Evolutionary conservation across 495 filamentous ascomycete species (phyloP).

Genomic region (Xylaria scruposa): DNA sequence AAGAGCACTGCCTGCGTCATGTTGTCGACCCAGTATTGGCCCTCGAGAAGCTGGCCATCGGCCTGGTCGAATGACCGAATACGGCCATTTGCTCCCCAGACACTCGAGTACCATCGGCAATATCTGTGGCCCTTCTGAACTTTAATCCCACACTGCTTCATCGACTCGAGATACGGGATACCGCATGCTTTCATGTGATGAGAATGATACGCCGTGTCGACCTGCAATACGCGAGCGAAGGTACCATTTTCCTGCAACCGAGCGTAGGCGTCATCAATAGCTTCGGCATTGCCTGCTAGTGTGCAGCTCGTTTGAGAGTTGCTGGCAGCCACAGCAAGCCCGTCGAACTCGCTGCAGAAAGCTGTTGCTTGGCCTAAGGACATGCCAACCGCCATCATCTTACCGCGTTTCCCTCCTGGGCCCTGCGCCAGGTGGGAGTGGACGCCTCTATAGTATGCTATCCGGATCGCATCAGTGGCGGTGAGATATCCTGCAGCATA

Average conservation of each 20-base stretch:
- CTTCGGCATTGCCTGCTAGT: conserved; percentile 47
- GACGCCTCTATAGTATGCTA: conserved; percentile 46
- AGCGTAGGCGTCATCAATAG: conserved; percentile 37
- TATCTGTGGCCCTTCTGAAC: conserved; percentile 30
- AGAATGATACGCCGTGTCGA: conserved; percentile 58
- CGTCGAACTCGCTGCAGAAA: conserved; percentile 41
- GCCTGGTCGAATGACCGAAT: conserved; percentile 26
- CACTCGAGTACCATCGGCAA: conserved; percentile 34
- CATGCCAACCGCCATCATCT: conserved; percentile 59
- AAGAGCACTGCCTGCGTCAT: conserved; percentile 52
- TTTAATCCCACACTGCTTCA: conserved; percentile 23
- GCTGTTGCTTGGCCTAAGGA: conserved; percentile 45
- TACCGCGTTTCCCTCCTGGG: conserved; percentile 36
- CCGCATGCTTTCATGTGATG: conserved; percentile 49
- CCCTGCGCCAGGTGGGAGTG: conserved; percentile 24
- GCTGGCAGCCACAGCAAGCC: conserved; percentile 47
- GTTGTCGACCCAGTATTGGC: conserved; percentile 54
- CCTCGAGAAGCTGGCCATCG: conserved; percentile 28
- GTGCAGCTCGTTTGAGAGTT: conserved; percentile 54
- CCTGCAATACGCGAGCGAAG: conserved; percentile 45
- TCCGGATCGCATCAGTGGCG: conserved; percentile 34
- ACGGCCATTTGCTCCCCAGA: conserved; percentile 25
- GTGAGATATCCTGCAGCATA: conserved; percentile 52
- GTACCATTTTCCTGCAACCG: conserved; percentile 34
- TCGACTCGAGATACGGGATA: conserved; percentile 33